Percentiles rank a stretch among this genome's conserved stretches.
phyloP scores from a whole-genome alignment of 1,139 yeast genomes.

The Saccharomyces hybrid region DNA sequence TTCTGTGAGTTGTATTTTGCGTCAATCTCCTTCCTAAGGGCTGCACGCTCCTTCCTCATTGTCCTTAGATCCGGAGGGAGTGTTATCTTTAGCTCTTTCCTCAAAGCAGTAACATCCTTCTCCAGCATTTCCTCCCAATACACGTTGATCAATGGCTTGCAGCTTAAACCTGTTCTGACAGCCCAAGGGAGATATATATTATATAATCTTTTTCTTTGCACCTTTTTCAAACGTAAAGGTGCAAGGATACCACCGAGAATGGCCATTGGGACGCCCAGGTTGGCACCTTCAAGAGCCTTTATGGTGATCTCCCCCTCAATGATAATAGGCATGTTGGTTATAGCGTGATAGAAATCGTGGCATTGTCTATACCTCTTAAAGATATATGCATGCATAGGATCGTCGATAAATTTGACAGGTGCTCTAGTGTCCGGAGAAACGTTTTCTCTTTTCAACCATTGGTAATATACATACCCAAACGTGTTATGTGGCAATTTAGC shows the following conservation, averaged over 20 bases:
- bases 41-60: slow-evolving; percentile 40
- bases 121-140: slow-evolving; percentile 88
- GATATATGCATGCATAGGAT: slow-evolving; percentile 84
- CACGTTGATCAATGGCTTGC: slow-evolving; percentile 75
- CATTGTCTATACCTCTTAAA: slow-evolving; percentile 92
- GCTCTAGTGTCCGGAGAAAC: slow-evolving; percentile 92
- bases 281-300: slow-evolving; percentile 85
- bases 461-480: slow-evolving; percentile 67
- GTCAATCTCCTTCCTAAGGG: slow-evolving; percentile 20
- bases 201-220: slow-evolving; percentile 40
- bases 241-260: slow-evolving; percentile 86
- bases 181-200: slow-evolving; percentile 89
- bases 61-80: slow-evolving; percentile 73
- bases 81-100: slow-evolving; percentile 51
- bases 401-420: slow-evolving; percentile 77
- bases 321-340: slow-evolving; percentile 82
- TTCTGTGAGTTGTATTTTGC: slow-evolving; percentile 18
- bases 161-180: slow-evolving; percentile 57
- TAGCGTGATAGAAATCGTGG: slow-evolving; percentile 92
- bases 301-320: slow-evolving; percentile 95
- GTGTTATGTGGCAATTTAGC: slow-evolving; percentile 59
- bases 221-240: slow-evolving; percentile 58
- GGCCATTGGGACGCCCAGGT: slow-evolving; percentile 92
- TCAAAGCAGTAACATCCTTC: slow-evolving; percentile 61
- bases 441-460: slow-evolving; percentile 80